Base-by-base conservation (phyloP, 208 protist genomes). In the Acanthamoeba healyi region DNA sequence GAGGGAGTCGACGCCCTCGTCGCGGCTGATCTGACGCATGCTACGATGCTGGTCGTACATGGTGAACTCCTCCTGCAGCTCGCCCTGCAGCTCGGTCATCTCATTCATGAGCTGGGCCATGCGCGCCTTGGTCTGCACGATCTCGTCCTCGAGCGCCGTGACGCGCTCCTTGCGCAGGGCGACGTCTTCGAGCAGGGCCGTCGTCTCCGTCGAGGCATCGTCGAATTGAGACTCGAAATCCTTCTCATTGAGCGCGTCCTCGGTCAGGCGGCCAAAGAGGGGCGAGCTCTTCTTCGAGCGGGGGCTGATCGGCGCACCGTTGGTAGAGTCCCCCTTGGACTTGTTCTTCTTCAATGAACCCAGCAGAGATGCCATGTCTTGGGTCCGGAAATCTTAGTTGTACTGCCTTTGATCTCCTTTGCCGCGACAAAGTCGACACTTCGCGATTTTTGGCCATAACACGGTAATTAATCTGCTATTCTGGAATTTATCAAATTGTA, bases 81-180 rank as follows among this genome's bases (percentile, higher is more conserved):
- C 67, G 19, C 67, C 67, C 67, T 77, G 67, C 34, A 77, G 67
- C 3, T 10, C 34, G 6, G 1, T 44, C 10, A 77, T 77, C 19
- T 38, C 32, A 6, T 32, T 38, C 34, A 44, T 1, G 2, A 77
- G 67, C 36, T 77, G 34, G 67, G 67, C 67, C 34, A 77, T 77
- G 36, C 38, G 32, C 19, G 67, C 67, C 67, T 77, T 77, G 67
- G 67, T 77, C 36, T 46, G 32, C 36, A 38, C 15, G 67, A 77
- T 77, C 34, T 77, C 67, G 19, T 77, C 67, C 29, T 77, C 67
- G 34, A 77, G 67, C 6, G 67, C 67, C 29, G 38, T 44, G 0
- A 77, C 67, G 67, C 67, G 67, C 34, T 77, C 67, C 67, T 77
- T 77, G 67, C 67, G 67, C 24, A 77, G 67, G 34, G 67, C 67